Conservation (phyloP, 2,329 filamentous ascomycete species). For the Ustilaginoidea virens region DNA sequence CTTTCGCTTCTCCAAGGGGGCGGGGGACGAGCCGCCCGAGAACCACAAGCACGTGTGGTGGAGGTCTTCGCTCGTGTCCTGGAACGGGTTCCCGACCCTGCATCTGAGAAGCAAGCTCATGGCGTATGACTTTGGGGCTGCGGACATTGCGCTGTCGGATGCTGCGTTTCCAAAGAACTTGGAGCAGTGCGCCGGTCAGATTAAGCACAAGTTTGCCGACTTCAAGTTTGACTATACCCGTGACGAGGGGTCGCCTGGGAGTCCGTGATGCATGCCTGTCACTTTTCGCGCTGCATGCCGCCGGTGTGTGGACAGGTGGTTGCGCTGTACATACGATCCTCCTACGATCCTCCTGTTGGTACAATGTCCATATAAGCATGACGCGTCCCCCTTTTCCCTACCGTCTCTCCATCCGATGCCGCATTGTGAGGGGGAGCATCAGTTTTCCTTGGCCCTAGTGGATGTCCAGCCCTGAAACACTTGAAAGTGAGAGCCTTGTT, state of each 20-base stretch:
- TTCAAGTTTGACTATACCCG: slow-evolving; percentile 6
- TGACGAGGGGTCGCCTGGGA: slow-evolving; percentile 6
- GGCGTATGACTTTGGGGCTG: slow-evolving; percentile 7
- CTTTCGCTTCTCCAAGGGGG: slow-evolving; percentile 14
- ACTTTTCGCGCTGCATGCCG: no score
- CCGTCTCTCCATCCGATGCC: no score
- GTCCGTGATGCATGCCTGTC: no score
- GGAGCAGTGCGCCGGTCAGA: slow-evolving; percentile 2
- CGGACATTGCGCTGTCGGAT: slow-evolving; percentile 6
- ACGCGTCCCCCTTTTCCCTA: no score
- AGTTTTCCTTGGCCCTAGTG: no score
- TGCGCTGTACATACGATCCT: no score
- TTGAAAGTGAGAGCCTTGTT: no score
- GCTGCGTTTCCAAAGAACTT: slow-evolving; percentile 3
- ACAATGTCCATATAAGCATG: no score
- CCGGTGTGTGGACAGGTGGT: no score
- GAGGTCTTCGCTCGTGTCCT: slow-evolving; percentile 13
- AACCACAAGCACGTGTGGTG: slow-evolving; percentile 18
- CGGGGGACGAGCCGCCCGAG: slow-evolving; percentile 11
- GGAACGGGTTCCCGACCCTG: slow-evolving; percentile 14
- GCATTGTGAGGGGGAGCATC: no score
- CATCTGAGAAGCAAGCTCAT: slow-evolving; percentile 4
- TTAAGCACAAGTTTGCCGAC: slow-evolving; percentile 2
- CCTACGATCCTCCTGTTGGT: no score
- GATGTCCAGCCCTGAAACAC: no score